Evolutionary conservation across 257 asterid genomes (phyloP).

Genomic region (Forsythia suspensa): DNA sequence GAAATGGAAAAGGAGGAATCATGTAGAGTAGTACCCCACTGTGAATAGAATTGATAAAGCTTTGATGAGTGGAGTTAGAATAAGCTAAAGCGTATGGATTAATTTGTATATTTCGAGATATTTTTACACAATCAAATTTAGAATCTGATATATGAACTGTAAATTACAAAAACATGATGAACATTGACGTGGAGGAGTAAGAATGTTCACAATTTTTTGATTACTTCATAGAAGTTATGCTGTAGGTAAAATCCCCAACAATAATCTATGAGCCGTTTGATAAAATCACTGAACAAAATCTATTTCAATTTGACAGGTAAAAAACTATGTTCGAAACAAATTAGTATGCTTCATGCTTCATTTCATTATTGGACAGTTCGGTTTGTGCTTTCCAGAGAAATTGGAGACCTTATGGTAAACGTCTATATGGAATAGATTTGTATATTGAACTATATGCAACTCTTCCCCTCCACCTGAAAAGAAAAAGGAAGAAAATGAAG

Average conservation of each 20-base stretch:
- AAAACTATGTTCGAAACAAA: no score
- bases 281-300: no score
- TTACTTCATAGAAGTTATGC: not conserved
- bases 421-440: not conserved
- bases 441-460: constrained; percentile 1
- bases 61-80: not conserved
- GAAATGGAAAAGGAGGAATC: not conserved
- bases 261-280: no score
- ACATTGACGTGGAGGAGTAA: not conserved
- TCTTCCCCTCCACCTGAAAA: constrained; percentile 3
- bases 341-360: not conserved
- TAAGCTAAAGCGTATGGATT: not conserved
- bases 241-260: not conserved
- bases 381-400: not conserved
- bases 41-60: not conserved
- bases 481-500: no score
- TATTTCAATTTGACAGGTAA: no score
- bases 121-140: not conserved
- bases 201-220: not conserved
- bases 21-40: not conserved
- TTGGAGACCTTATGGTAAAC: not conserved
- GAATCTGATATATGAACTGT: constrained; percentile 7
- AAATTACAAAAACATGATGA: not conserved
- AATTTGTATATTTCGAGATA: not conserved
- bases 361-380: not conserved